Evolutionary conservation across 192 early-diverging fungal genomes (phyloP).

Genomic region (Coemansia sp.): DNA sequence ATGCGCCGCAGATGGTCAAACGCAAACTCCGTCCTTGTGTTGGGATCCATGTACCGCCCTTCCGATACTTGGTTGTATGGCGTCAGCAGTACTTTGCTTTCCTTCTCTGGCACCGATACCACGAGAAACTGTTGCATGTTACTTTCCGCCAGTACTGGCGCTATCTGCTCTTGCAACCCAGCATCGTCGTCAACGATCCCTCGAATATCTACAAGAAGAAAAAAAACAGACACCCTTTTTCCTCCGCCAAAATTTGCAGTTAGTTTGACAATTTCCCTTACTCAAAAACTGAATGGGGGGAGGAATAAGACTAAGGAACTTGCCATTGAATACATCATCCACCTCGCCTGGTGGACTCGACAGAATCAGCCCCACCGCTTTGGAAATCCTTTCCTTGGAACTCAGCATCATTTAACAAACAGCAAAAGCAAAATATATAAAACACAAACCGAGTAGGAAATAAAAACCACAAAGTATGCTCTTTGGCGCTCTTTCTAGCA

Average conservation of each 20-base stretch:
- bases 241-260: too few species aligned
- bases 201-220: slow-evolving; percentile 79
- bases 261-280: too few species aligned
- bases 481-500: too few species aligned
- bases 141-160: slow-evolving; percentile 71
- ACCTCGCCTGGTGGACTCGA: slow-evolving; percentile 96
- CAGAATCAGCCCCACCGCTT: slow-evolving; percentile 73
- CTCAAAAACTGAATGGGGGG: too few species aligned
- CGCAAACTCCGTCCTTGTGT: slow-evolving; percentile 64
- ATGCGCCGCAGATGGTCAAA: slow-evolving; percentile 80
- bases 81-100: slow-evolving; percentile 63
- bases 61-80: slow-evolving; percentile 68
- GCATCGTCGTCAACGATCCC: slow-evolving; percentile 79
- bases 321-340: slow-evolving; percentile 95
- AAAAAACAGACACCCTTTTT: too few species aligned
- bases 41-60: slow-evolving; percentile 73
- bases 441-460: not conserved
- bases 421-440: not conserved
- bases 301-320: too few species aligned
- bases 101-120: slow-evolving; percentile 63
- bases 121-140: slow-evolving; percentile 81
- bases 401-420: slow-evolving; percentile 21
- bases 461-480: not conserved
- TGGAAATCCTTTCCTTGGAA: slow-evolving; percentile 68
- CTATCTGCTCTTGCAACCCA: slow-evolving; percentile 66